phyloP scores from a whole-genome alignment of 2,329 filamentous ascomycete genomes.

The Cryphonectria nitschkei region DNA sequence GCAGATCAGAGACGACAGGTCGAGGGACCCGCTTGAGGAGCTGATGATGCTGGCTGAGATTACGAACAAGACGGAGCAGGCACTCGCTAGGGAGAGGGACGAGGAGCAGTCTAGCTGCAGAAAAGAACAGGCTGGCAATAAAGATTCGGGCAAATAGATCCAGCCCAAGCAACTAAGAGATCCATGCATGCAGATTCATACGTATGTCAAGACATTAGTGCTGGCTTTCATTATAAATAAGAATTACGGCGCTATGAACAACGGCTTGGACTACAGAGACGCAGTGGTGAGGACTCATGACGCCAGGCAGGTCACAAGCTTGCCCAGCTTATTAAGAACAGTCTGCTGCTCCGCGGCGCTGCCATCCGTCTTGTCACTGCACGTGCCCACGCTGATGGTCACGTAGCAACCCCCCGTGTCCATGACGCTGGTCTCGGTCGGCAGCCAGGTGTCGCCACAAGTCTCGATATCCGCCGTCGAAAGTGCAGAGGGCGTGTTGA shows the following conservation, averaged over 20 bases:
- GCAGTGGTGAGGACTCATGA: constrained; percentile 1
- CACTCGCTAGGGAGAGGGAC: background rate
- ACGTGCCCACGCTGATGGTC: constrained; percentile 65
- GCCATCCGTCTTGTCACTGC: constrained; percentile 63
- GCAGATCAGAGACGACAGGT: background rate
- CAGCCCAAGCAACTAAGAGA: background rate
- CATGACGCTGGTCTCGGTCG: constrained; percentile 61
- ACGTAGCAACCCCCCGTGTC: constrained; percentile 59
- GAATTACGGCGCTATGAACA: background rate
- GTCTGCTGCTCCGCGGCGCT: constrained; percentile 52
- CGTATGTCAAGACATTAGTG: background rate
- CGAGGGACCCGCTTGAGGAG: background rate
- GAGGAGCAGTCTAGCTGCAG: background rate
- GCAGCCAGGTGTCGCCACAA: constrained; percentile 59
- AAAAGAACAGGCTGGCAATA: too few relatives aligned
- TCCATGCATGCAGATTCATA: background rate
- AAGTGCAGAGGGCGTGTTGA: constrained; percentile 57
- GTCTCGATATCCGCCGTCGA: constrained; percentile 58
- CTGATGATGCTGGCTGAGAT: constrained; percentile 1
- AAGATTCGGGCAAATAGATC: background rate
- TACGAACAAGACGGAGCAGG: background rate
- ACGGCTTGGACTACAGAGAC: background rate
- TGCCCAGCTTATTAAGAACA: constrained; percentile 54
- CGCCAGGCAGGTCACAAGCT: constrained; percentile 24
- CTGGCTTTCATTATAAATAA: background rate